Evolutionary conservation across 2,329 filamentous ascomycete genomes (phyloP), one percentile per base, ranked within the genome.

Genomic region (Diaporthe nobilis): DNA sequence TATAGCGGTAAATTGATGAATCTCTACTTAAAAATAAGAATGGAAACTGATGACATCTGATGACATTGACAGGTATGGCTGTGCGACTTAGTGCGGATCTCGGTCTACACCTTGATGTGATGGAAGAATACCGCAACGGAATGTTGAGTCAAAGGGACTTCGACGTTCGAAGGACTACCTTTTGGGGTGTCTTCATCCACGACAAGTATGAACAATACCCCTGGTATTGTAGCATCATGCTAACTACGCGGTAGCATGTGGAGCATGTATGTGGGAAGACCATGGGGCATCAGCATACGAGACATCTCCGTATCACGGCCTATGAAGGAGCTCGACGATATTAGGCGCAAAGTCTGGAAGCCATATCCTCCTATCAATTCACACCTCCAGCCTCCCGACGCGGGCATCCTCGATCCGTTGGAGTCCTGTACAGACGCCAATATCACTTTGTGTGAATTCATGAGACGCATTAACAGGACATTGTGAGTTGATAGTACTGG

Each of bases 11-110:
- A 12, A 28, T n/a, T 10, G 1, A 4, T 1, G 1, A 5, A 12
- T 7, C 0, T 12, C 0, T 4, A 17, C 0, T 1, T 4, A 9
- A 1, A 9, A 47, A 12, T 2, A 4, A 1, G 4, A 7, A 31
- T 6, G 1, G 10, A 6, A n/a, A n/a, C 44, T 67, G 20, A 67
- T 37, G 42, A 10, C 1, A 15, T 17, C 44, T 67, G 20, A 67
- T 37, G 42, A 10, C 1, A 15, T 17, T 1, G 9, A 12, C 15
- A 67, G 61, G 61, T 3, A 67, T 67, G 61, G 61, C 61, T 34
- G 61, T 67, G 28, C 42, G 44, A 20, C 61, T 67, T 2, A 67
- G 61, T 25, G 61, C 61, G 2, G 44, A 67, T 17, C 61, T 67
- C 31, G 61, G 61, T 1, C 28, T 67, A 4, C 61, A 67, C 20